Conservation (phyloP, 1,139 yeast genomes). For the Hyphopichia wangnamkhiaoensis region DNA sequence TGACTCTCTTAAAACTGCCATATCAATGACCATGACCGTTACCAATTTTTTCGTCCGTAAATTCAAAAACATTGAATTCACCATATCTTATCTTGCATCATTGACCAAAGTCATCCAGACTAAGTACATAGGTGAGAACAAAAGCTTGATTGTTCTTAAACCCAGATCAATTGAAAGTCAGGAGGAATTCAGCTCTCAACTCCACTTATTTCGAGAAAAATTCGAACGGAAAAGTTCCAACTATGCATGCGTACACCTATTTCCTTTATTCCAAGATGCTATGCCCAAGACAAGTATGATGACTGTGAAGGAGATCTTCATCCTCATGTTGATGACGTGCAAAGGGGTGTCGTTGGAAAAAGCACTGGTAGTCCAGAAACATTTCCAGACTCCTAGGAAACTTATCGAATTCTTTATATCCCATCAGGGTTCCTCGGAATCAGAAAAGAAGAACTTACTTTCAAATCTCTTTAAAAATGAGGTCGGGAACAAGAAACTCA, state of each 20-base stretch:
- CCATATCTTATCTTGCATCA: conserved; percentile 61
- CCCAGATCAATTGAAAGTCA: conserved; percentile 55
- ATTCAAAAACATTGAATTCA: conserved; percentile 73
- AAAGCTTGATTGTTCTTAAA: conserved; percentile 46
- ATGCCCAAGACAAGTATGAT: conserved; percentile 70
- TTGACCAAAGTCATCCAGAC: conserved; percentile 54
- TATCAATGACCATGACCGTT: conserved; percentile 68
- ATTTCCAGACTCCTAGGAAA: conserved; percentile 62
- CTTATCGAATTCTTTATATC: conserved; percentile 40
- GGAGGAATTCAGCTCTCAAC: conserved; percentile 45
- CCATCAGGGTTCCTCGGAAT: conserved; percentile 16
- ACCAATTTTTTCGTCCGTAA: conserved; percentile 69
- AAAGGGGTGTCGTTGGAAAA: conserved; percentile 83
- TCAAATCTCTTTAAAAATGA: conserved; percentile 47
- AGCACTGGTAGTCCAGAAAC: conserved; percentile 72
- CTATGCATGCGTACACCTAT: conserved; percentile 63
- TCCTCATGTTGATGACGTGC: conserved; percentile 75
- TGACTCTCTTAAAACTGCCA: conserved; percentile 74
- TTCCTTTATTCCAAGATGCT: conserved; percentile 64
- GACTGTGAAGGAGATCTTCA: conserved; percentile 75
- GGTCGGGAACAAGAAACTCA: conserved; percentile 62
- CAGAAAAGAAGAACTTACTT: conserved; percentile 44
- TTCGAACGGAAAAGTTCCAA: conserved; percentile 31
- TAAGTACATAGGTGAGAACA: conserved; percentile 28
- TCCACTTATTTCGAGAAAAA: conserved; percentile 43